These are phyloP conservation scores for Cyclotella choctawhatcheeana DNA, from an alignment of 108 stramenopile genomes.

Conservation along the genomic window DNA sequence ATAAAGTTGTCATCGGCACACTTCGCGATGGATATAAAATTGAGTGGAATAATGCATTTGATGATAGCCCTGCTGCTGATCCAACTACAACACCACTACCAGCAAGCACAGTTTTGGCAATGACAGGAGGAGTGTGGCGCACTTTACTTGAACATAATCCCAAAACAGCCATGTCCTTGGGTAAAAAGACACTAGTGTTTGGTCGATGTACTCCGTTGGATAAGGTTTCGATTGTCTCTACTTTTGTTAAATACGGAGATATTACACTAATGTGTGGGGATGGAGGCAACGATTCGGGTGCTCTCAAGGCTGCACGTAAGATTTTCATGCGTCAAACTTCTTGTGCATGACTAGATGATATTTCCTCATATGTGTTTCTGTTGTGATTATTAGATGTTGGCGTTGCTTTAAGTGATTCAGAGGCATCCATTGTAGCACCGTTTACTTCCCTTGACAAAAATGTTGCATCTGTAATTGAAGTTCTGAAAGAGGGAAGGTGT, in stretches of 20 bases:
- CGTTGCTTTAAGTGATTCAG: conserved; percentile 69
- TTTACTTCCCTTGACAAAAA: conserved; percentile 74
- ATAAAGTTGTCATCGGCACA: conserved; percentile 45
- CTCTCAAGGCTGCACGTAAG: conserved; percentile 61
- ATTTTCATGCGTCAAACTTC: neutral
- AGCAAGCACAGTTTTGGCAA: conserved; percentile 45
- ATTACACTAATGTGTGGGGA: conserved; percentile 76
- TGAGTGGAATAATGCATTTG: conserved; percentile 42
- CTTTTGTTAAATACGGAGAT: conserved; percentile 61
- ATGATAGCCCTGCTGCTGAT: conserved; percentile 20
- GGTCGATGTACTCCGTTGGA: conserved; percentile 69
- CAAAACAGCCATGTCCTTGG: conserved; percentile 33
- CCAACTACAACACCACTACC: conserved; percentile 12
- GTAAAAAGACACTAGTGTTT: conserved; percentile 53
- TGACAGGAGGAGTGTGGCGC: conserved; percentile 66
- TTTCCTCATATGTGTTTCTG: neutral
- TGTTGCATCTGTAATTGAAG: conserved; percentile 63
- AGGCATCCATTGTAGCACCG: conserved; percentile 68
- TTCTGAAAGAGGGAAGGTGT: conserved; percentile 71
- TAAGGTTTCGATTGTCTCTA: conserved; percentile 58
- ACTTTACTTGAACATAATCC: conserved; percentile 34
- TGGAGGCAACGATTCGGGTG: conserved; percentile 80
- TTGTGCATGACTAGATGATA: neutral
- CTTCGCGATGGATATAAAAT: conserved; percentile 28
- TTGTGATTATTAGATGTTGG: conserved; percentile 51